phyloP scores from a whole-genome alignment of 1,139 yeast genomes.

The Taphrina populina region DNA sequence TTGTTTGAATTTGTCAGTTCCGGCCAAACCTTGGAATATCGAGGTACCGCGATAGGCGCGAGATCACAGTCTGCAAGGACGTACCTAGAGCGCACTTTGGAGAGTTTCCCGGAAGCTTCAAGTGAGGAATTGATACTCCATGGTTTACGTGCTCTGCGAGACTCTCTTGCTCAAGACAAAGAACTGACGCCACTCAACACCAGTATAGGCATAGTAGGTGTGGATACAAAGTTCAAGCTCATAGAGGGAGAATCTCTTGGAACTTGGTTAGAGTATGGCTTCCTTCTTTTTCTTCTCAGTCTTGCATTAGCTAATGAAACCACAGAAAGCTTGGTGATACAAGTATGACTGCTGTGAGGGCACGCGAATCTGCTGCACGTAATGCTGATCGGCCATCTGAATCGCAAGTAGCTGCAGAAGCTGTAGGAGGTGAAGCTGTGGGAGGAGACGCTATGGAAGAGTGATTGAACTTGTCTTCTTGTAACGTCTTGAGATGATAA shows the following conservation, averaged over 20 bases:
- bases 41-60: slow-evolving; percentile 96
- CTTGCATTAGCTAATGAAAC: slow-evolving; percentile 49
- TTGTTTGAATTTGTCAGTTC: slow-evolving; percentile 93
- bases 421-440: slow-evolving; percentile 42
- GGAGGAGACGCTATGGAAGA: slow-evolving; percentile 39
- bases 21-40: slow-evolving; percentile 87
- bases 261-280: slow-evolving; percentile 60
- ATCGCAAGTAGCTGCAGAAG: slow-evolving; percentile 45
- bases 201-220: slow-evolving; percentile 86
- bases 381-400: slow-evolving; percentile 48
- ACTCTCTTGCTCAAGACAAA: slow-evolving; percentile 89
- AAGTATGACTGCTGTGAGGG: slow-evolving; percentile 36
- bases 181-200: slow-evolving; percentile 82
- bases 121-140: slow-evolving; percentile 77
- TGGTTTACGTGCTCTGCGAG: slow-evolving; percentile 89
- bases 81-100: slow-evolving; percentile 81
- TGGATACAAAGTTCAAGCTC: slow-evolving; percentile 67
- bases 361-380: slow-evolving; percentile 33
- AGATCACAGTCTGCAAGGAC: slow-evolving; percentile 98
- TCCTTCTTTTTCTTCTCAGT: slow-evolving; percentile 43
- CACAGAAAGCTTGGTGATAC: slow-evolving; percentile 37
- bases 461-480: too few species aligned
- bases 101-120: slow-evolving; percentile 55
- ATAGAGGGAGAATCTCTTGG: slow-evolving; percentile 86
- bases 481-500: too few species aligned